Evolutionary conservation across 1,139 yeast species (phyloP).

Genomic region (Magnusiomyces paraingens): DNA sequence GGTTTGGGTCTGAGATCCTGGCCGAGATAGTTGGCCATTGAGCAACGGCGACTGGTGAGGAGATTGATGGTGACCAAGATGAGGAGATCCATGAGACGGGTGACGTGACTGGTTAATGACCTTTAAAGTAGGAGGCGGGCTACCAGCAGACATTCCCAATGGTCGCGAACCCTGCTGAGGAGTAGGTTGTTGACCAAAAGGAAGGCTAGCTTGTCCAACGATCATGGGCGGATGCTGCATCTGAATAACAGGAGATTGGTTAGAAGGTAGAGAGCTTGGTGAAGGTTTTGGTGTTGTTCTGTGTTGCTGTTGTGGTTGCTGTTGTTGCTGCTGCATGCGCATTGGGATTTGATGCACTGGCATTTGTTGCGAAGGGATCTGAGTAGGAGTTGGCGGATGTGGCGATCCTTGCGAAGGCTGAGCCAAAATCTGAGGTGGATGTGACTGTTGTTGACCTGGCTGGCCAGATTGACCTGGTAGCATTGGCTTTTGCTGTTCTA

Average conservation of each 20-base stretch:
- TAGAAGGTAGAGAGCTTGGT: background rate
- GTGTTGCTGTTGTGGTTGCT: background rate
- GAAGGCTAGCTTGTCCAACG: background rate
- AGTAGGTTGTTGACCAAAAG: background rate
- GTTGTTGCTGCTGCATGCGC: background rate
- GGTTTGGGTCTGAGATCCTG: background rate
- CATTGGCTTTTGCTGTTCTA: slow-evolving; percentile 1
- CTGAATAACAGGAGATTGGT: background rate
- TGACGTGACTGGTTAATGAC: background rate
- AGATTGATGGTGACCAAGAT: background rate
- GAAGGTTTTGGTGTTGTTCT: slow-evolving; percentile 5
- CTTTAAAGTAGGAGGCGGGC: background rate
- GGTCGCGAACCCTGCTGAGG: background rate
- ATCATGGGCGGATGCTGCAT: slow-evolving; percentile 2
- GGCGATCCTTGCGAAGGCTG: slow-evolving; percentile 1
- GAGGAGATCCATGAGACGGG: slow-evolving; percentile 1
- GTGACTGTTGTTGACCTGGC: slow-evolving; percentile 2
- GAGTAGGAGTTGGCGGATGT: background rate
- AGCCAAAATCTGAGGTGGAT: background rate
- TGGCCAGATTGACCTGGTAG: background rate
- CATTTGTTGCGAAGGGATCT: background rate
- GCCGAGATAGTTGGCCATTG: background rate
- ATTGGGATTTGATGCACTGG: background rate
- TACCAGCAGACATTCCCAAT: background rate
- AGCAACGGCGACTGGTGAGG: background rate